Conservation (phyloP, 2,329 filamentous ascomycete species). For the Arthroderma sp. region DNA sequence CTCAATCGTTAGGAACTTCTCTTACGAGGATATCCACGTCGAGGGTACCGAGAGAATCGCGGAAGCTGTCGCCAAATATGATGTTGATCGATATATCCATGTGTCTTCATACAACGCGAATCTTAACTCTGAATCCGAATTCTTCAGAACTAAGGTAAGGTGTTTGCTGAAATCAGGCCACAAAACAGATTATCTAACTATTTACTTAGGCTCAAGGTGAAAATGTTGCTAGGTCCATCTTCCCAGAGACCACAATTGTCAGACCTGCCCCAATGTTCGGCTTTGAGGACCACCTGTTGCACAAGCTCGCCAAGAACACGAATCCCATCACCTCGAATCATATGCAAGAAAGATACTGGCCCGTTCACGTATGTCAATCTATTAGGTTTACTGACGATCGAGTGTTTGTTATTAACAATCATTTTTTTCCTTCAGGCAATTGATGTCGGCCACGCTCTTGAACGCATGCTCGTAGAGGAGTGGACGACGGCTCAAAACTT, state of each 20-base stretch:
- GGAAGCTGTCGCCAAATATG: slow-evolving; percentile 92
- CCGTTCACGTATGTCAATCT: slow-evolving; percentile 59
- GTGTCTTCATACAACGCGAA: slow-evolving; percentile 89
- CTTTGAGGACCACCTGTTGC: slow-evolving; percentile 82
- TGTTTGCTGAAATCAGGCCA: neutral
- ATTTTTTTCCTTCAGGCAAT: slow-evolving; percentile 47
- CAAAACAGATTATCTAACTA: slow-evolving; percentile 8
- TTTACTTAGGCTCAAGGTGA: slow-evolving; percentile 56
- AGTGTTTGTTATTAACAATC: neutral
- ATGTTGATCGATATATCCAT: slow-evolving; percentile 92
- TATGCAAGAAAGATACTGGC: slow-evolving; percentile 81
- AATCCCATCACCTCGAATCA: slow-evolving; percentile 85
- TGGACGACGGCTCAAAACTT: slow-evolving; percentile 79
- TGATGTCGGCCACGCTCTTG: slow-evolving; percentile 78
- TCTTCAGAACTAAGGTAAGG: slow-evolving; percentile 73
- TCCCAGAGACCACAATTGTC: slow-evolving; percentile 94
- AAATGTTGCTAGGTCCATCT: slow-evolving; percentile 71
- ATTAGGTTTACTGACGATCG: neutral
- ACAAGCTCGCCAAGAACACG: slow-evolving; percentile 65
- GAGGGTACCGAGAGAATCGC: slow-evolving; percentile 86
- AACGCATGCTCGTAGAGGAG: slow-evolving; percentile 84
- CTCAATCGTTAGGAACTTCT: slow-evolving; percentile 59
- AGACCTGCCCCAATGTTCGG: slow-evolving; percentile 88
- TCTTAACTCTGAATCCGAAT: slow-evolving; percentile 68
- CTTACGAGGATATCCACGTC: slow-evolving; percentile 80